Evolutionary conservation across 768 basidiomycete species (phyloP), one percentile per base, ranked within the genome.

Genomic region (Leccinum arenicola): DNA sequence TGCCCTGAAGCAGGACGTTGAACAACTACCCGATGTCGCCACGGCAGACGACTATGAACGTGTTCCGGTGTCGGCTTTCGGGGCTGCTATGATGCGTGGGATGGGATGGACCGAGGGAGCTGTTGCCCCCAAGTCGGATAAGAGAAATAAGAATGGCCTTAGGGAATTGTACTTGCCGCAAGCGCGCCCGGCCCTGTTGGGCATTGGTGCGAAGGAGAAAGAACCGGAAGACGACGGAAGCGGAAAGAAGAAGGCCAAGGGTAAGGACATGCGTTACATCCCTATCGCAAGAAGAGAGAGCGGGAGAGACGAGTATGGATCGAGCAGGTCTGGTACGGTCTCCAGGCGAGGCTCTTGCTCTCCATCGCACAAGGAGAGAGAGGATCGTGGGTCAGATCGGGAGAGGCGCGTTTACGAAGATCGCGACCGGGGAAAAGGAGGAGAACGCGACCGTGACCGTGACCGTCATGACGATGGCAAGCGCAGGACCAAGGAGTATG

Each of bases 31-130:
- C 0, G 89, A 90, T 7, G 72, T 74, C 54, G 86, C 95, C 1
- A 85, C 90, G 0, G 74, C 91, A 17, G 87, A 91, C 0, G 96
- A 95, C 72, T 99, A 98, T 69, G 84, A 84, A 36, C 88, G 93
- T 19, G 85, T 98, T 0, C 97, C 97, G 0, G 87, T 99, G 15
- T 87, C 89, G 6, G 89, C 92, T 57, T 99, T 98, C 64, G 96
- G 97, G 6, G 87, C 90, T 5, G 97, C 97, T 7, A 82, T 98
- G 65, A 79, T 97, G 4, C 83, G 95, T 49, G 96, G 96, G 0
- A 98, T 98, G 97, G 95, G 95, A 3, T 98, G 94, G 94, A 91
- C 91, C 60, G 86, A 90, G 36, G 89, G 91, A 1, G 82, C 82
- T 4, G 85, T 87, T 4, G 91, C 91, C 3, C 80, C 86, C 23